Evolutionary conservation across 2,329 filamentous ascomycete species (phyloP).

Genomic region (Arthrobotrys entomopaga): DNA sequence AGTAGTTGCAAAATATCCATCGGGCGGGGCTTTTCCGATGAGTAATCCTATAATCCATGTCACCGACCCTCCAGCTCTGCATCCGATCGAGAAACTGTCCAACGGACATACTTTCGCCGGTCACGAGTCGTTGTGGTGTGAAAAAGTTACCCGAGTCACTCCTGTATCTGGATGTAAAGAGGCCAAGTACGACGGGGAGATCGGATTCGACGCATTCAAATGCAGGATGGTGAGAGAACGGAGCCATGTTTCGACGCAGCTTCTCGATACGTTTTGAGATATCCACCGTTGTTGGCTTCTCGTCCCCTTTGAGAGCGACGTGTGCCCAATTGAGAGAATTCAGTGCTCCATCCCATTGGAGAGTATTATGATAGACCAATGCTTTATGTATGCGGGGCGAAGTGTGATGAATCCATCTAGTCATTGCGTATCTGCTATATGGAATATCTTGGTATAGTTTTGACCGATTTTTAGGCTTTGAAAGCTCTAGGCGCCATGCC

Average conservation of each 20-base stretch:
- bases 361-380: constrained; percentile 32
- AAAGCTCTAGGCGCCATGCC: constrained; percentile 35
- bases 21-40: constrained; percentile 17
- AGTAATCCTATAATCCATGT: constrained; percentile 19
- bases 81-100: constrained; percentile 30
- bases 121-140: constrained; percentile 28
- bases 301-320: constrained; percentile 12
- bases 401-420: constrained; percentile 16
- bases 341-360: constrained; percentile 19
- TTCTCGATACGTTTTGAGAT: constrained; percentile 6
- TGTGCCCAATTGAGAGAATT: constrained; percentile 33
- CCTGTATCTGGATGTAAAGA: constrained; percentile 42
- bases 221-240: constrained; percentile 30
- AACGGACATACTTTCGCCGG: constrained; percentile 26
- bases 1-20: constrained; percentile 40
- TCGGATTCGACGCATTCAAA: constrained; percentile 31
- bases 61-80: constrained; percentile 41
- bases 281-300: constrained; percentile 10
- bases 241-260: constrained; percentile 1
- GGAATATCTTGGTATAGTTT: constrained; percentile 42
- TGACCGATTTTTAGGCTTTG: constrained; percentile 9
- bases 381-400: constrained; percentile 41
- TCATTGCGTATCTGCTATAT: constrained; percentile 22
- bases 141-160: constrained; percentile 27
- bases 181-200: constrained; percentile 20